Conservation (phyloP, 2,329 filamentous ascomycete species). For the Thermochaetoides dissita region DNA sequence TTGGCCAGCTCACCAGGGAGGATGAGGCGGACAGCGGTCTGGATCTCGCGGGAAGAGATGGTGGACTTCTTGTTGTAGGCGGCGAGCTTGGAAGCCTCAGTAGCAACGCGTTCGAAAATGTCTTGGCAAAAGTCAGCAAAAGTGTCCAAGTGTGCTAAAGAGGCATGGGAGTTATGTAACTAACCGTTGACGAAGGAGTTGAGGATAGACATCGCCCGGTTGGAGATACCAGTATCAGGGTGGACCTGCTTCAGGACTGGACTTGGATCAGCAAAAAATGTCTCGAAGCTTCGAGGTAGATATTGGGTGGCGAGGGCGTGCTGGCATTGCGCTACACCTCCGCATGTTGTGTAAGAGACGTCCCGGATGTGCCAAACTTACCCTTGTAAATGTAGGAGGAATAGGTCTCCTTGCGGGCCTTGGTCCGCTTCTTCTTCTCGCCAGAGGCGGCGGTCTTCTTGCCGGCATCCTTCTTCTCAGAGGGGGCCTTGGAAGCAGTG, state of each 20-base stretch:
- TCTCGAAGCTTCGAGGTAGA: no score
- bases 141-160: no score
- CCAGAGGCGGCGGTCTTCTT: slow-evolving; percentile 97
- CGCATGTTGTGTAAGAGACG: no score
- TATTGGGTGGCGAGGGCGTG: no score
- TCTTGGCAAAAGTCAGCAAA: no score
- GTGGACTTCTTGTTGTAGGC: slow-evolving; percentile 99
- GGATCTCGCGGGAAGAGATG: slow-evolving; percentile 97
- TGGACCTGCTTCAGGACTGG: slow-evolving; percentile 99
- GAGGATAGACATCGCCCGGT: slow-evolving; percentile 98
- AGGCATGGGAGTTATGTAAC: no score
- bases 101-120: slow-evolving; percentile 98
- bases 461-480: slow-evolving; percentile 98
- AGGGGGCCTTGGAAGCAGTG: slow-evolving; percentile 54
- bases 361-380: no score
- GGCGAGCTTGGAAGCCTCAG: slow-evolving; percentile 95
- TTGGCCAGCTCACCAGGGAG: slow-evolving; percentile 97
- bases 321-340: no score
- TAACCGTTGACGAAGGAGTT: slow-evolving; percentile 99
- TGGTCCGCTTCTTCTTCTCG: slow-evolving; percentile 99
- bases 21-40: slow-evolving; percentile 97
- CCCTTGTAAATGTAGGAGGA: slow-evolving; percentile 99
- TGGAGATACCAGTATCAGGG: slow-evolving; percentile 99
- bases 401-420: slow-evolving; percentile 99
- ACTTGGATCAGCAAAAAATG: slow-evolving; percentile 7